Percentiles rank a stretch among this genome's conserved stretches.
phyloP scores from a whole-genome alignment of 345 rosid species.

The Pistacia atlantica region DNA sequence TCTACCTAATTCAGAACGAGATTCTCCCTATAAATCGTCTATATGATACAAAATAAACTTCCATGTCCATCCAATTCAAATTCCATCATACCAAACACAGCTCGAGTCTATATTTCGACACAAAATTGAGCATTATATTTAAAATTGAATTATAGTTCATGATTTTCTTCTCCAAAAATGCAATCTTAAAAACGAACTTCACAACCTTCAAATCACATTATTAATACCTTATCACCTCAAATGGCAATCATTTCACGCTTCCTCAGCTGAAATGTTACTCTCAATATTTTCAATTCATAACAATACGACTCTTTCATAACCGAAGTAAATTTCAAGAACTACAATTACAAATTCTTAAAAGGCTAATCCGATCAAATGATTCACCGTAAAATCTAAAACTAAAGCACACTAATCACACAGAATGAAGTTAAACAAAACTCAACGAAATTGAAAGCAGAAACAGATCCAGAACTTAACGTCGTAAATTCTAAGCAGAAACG shows the following conservation, averaged over 20 bases:
- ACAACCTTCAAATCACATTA: not conserved
- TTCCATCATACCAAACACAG: no score
- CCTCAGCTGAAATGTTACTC: conserved; percentile 1
- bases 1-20: no score
- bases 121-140: no score
- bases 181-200: not conserved
- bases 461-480: conserved; percentile 11
- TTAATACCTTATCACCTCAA: not conserved
- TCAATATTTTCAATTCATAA: not conserved
- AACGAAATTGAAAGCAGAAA: not conserved
- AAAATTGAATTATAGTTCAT: no score
- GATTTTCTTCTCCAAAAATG: not conserved
- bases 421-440: not conserved
- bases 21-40: no score
- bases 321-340: not conserved
- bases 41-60: no score
- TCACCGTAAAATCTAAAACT: not conserved
- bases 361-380: conserved; percentile 3
- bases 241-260: not conserved
- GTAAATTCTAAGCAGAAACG: not conserved
- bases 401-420: not conserved
- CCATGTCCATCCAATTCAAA: no score
- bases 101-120: no score
- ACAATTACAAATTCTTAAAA: no score
- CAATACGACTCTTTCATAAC: not conserved